Evolutionary conservation across 306 rosid species (phyloP), one percentile per base, ranked within the genome.

Genomic region (Citrullus mucosospermus): DNA sequence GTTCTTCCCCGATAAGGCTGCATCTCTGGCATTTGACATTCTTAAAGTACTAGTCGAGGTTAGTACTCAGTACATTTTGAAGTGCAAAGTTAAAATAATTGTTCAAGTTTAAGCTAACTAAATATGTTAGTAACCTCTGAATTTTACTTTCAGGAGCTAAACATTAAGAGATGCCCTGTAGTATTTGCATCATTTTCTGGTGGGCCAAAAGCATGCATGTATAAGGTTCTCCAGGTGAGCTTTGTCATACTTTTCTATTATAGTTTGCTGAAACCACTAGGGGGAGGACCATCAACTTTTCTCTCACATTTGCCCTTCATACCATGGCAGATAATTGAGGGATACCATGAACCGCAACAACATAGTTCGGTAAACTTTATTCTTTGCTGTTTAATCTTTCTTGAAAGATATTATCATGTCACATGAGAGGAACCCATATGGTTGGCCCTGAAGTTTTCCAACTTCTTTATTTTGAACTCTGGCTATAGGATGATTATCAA

Each of bases 151-250:
- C 84, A 94, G 98, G 97, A 86, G 80, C 84, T 92, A 78, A 94
- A 87, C 81, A 77, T 73, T 54, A 88, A 90, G 86, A 95, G 89
- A 39, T 84, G 97, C 83, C 99, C 97, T 22, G 78, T 95, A 78
- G 96, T 95, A 30, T 88, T 95, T 57, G 92, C 91, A 15, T 92
- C 98, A 50, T 92, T 95, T 83, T 92, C 97, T 43, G 98, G 98
- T 16, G 98, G 97, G 82, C 85, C 98, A 57, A 91, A 87, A 87
- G 85, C 97, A 76, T 95, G 96, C 79, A 89, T 95, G 98, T 76
- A 78, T 72, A 89, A 88, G 85, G 84, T 92, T 86, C 91, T 95
- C 82, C 96, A 90, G 99, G 99, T 95, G 83, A 82, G 81, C 44
- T 76, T 20, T 84, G 86, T 36, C 22, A 28, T 43, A 50, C 22